Base-by-base conservation (phyloP, 768 basidiomycete genomes). In the Pholiota molesta region DNA sequence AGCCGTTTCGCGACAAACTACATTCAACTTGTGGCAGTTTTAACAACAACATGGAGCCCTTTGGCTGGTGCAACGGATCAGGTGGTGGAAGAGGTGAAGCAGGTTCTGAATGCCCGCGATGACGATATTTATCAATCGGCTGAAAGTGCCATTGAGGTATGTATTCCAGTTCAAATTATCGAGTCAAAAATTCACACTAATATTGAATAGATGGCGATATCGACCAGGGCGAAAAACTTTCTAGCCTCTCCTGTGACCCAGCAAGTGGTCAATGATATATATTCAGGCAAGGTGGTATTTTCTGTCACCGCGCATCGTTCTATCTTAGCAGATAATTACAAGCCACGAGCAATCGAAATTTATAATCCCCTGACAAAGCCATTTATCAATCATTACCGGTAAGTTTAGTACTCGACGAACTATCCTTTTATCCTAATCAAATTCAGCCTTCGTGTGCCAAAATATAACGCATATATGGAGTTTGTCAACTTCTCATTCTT, bases 251-350 rank as follows among this genome's bases (percentile, higher is more conserved):
- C 94, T 0, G 82, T 97, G 23, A 87, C 94, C 3, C 96, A 98
- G 72, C 87, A 87, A 57, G 89, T 97, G 28, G 86, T 98, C 37
- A 88, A 89, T 66, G 91, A 95, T 57, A 92, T 99, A 53, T 92
- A 95, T 73, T 79, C 85, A 3, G 97, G 91, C n/a, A 81, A 85
- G 7, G 84, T 93, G 35, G 81, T 91, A 16, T 90, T 90, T 64
- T 85, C 88, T 10, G 75, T 84, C 57, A 73, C 83, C 5, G 80
- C 85, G 7, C 83, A 77, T 52, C 87, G 89, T 26, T 91, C 94
- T 1, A 83, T 99, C 55, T 81, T 99, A 8, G 88, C 90, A 17
- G 97, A 98, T 73, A 92, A 93, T 69, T 98, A 98, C 78, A 94
- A 92, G 75, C 85, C 84, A 33, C 83, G 84, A 44, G 84, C 85